Conservation (phyloP, 768 basidiomycete species). For the Termitomyces sp. region DNA sequence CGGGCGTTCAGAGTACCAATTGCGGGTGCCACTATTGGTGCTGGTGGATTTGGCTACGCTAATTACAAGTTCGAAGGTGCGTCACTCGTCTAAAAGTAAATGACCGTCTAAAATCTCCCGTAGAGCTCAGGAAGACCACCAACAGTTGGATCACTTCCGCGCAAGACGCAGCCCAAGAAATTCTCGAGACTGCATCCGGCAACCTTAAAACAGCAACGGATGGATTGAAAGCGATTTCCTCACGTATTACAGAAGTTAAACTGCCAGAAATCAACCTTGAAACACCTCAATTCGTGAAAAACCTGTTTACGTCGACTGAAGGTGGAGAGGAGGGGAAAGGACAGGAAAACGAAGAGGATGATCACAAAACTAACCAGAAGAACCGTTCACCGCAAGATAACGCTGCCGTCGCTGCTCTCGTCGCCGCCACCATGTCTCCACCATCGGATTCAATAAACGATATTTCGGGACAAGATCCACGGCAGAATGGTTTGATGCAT, state of each 20-base stretch:
- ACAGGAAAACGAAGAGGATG: constrained; percentile 26
- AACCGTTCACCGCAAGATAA: constrained; percentile 54
- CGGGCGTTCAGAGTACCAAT: constrained; percentile 87
- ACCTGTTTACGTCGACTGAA: constrained; percentile 40
- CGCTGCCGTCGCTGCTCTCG: constrained; percentile 66
- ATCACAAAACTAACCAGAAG: constrained; percentile 31
- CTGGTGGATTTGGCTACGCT: constrained; percentile 89
- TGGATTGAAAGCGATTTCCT: constrained; percentile 55
- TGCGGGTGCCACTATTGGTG: constrained; percentile 86
- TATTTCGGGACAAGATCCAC: constrained; percentile 35
- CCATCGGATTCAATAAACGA: constrained; percentile 59
- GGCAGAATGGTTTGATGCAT: constrained; percentile 86
- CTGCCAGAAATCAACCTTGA: constrained; percentile 42
- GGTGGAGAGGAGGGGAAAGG: constrained; percentile 27
- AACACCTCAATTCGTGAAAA: constrained; percentile 67
- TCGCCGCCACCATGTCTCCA: constrained; percentile 77
- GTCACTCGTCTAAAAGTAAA: constrained; percentile 16
- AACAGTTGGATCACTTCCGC: constrained; percentile 61
- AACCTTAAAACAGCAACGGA: constrained; percentile 72
- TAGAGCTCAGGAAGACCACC: constrained; percentile 73
- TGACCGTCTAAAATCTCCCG: not conserved
- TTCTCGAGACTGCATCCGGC: constrained; percentile 68
- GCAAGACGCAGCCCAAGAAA: constrained; percentile 66
- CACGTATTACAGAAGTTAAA: constrained; percentile 58
- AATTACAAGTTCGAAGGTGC: constrained; percentile 96